Base-by-base conservation (phyloP, 768 basidiomycete genomes). In the Mycena latifolia region DNA sequence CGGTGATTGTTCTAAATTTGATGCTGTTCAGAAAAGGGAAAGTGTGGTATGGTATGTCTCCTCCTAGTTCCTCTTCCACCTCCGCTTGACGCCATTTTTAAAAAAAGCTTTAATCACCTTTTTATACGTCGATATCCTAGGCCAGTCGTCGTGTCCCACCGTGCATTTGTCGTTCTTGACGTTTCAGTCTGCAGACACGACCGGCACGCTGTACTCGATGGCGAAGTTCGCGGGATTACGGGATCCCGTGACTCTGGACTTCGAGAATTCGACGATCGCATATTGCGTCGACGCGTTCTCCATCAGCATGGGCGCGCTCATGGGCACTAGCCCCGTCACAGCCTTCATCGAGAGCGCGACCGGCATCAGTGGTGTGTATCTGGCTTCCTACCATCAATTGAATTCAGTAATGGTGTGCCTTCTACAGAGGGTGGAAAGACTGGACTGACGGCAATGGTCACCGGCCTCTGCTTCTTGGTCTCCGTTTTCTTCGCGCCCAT, bases 211-310 rank as follows among this genome's bases (percentile, higher is more conserved):
- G 5, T 94, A 95, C 75, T 91, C 94, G 41, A 95, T 96, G 94
- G 92, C 93, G 57, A 94, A 92, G 75, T 95, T 95, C 67, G 93
- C 94, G 8, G 92, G 92, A n/a, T 84, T 96, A 2, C 92, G 92
- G 51, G 90, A 95, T 73, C 90, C 90, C 1, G 86, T 92, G 17
- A 94, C 93, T 27, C 81, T 94, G 61, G 94, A 96, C 75, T 96
- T 96, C 70, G 94, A 96, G 78, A 87, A 89, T 67, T 92, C 90
- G 20, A 92, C 89, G 15, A 81, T 92, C 65, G 93, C 93, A 5
- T 94, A 94, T 77, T 94, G 92, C 68, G 86, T 93, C 28, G 92
- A 94, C 70, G 93, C 93, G 0, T 89, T 94, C 75, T 88, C 84
- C 37, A 94, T 94, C 75, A 89, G 87, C 45, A 92, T 94, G 80